Conservation (phyloP, 768 basidiomycete species). For the Amanita muscaria region DNA sequence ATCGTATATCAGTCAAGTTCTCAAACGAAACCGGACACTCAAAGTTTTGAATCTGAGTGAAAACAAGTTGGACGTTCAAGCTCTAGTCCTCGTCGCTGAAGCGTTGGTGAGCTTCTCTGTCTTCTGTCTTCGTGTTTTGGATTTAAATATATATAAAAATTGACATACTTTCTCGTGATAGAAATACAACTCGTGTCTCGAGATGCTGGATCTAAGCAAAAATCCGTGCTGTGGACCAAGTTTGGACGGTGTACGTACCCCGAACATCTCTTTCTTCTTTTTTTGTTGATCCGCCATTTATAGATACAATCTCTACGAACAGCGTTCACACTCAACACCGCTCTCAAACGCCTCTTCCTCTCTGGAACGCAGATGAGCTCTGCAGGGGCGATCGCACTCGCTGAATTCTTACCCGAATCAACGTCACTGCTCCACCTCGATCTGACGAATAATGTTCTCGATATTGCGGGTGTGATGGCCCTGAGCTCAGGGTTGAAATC, state of each 20-base stretch:
- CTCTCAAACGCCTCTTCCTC: slow-evolving; percentile 88
- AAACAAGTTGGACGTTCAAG: slow-evolving; percentile 82
- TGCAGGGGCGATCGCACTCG: slow-evolving; percentile 85
- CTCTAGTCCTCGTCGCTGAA: slow-evolving; percentile 77
- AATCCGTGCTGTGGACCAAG: slow-evolving; percentile 91
- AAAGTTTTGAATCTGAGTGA: slow-evolving; percentile 93
- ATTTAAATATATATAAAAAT: too few species aligned
- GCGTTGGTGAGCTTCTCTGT: slow-evolving; percentile 59
- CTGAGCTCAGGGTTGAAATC: slow-evolving; percentile 77
- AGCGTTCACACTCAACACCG: slow-evolving; percentile 85
- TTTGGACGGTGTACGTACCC: slow-evolving; percentile 72
- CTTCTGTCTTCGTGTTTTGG: too few species aligned
- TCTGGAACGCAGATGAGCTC: slow-evolving; percentile 75
- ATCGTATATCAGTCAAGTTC: slow-evolving; percentile 85
- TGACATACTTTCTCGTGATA: slow-evolving; percentile 26
- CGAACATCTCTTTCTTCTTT: not conserved
- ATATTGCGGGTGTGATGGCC: slow-evolving; percentile 90
- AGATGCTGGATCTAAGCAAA: slow-evolving; percentile 87
- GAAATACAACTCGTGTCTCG: slow-evolving; percentile 93
- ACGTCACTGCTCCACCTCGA: slow-evolving; percentile 85
- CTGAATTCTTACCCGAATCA: slow-evolving; percentile 93
- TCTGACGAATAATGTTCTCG: slow-evolving; percentile 73
- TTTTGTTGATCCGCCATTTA: not conserved
- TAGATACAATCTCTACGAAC: slow-evolving; percentile 84
- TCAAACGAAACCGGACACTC: slow-evolving; percentile 91